Base-by-base conservation (phyloP, 2,329 filamentous ascomycete species). In the Aspergillus puulaauensis region DNA sequence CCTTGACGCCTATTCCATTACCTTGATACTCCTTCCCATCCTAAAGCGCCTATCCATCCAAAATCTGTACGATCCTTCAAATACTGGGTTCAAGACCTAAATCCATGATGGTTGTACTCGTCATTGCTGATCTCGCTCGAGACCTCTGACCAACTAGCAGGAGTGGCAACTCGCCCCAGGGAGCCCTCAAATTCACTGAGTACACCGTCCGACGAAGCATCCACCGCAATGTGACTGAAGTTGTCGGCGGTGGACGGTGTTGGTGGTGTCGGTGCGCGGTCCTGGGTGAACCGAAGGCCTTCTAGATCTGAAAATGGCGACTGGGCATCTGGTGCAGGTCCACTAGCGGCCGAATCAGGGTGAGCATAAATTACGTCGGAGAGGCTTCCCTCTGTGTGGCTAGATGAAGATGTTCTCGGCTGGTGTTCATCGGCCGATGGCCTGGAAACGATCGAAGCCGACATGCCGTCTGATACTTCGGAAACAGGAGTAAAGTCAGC, bases 401-500 rank as follows among this genome's bases (percentile, higher is more conserved):
- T 72, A n/a, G 71, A 70, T 35, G 55, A 52, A 14, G 47, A 47
- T 41, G 53, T 56, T 39, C 24, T 19, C 21, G 49, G 27, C n/a
- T 35, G 47, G 17, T 49, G 50, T 23, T 52, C 51, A 23, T 48
- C 46, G 14, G 41, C 27, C 6, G 21, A 40, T 14, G n/a, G 19
- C 17, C 31, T 37, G 12, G 59, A 55, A 11, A 45, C 24, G 2
- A 59, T 40, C 23, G 44, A 54, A 33, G 43, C 39, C 35, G 47
- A 54, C 31, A 59, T 23, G 37, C 12, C 64, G 43, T 66, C 73
- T 6, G 73, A 72, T 48, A 63, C 69, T 61, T 79, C 75, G n/a
- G 77, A 77, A 7, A 75, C 79, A 24, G 79, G 78, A 4, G 78
- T 80, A 11, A 79, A 70, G 58, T 79, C 75, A 47, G 76, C 64